Percentiles rank a stretch among this genome's conserved stretches.
Conservation (phyloP, 768 basidiomycete genomes). For the Mycena rebaudengoi region DNA sequence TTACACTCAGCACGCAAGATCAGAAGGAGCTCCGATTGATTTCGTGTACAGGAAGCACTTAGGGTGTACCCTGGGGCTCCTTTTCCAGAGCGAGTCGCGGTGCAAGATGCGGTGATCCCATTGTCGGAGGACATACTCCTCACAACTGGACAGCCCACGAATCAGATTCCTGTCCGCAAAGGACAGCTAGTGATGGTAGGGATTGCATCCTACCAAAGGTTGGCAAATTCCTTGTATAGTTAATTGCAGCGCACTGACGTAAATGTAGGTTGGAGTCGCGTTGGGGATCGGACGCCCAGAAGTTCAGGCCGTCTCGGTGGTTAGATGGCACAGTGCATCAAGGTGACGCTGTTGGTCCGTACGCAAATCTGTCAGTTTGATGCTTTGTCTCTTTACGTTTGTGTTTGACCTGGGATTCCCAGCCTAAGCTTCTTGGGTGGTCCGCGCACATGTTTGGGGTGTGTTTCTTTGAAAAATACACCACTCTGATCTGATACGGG, state of each 20-base stretch:
- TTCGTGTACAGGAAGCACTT: conserved; percentile 36
- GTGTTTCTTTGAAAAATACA: conserved; percentile 15
- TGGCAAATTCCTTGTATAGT: conserved; percentile 23
- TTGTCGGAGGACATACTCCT: conserved; percentile 47
- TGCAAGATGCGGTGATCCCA: conserved; percentile 51
- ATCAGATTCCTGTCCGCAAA: conserved; percentile 43
- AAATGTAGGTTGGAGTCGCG: conserved; percentile 34
- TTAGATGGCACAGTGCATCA: conserved; percentile 39
- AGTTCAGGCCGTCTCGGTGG: conserved; percentile 50
- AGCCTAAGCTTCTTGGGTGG: conserved; percentile 16
- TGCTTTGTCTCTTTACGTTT: conserved; percentile 13
- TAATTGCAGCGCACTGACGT: conserved; percentile 26
- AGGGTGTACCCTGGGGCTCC: conserved; percentile 42
- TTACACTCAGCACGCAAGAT: conserved; percentile 3
- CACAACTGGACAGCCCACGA: conserved; percentile 41
- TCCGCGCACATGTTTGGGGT: conserved; percentile 25
- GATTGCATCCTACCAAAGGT: conserved; percentile 49
- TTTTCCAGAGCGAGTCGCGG: conserved; percentile 42
- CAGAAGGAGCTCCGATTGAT: conserved; percentile 14
- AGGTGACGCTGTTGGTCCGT: conserved; percentile 28
- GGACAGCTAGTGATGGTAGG: conserved; percentile 46
- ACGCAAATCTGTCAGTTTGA: conserved; percentile 33
- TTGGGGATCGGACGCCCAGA: conserved; percentile 46
- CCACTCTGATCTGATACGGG: background rate
- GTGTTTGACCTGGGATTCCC: conserved; percentile 8